Conservation (phyloP, 2,329 filamentous ascomycete genomes). For the Aspergillus pseudoterreus region DNA sequence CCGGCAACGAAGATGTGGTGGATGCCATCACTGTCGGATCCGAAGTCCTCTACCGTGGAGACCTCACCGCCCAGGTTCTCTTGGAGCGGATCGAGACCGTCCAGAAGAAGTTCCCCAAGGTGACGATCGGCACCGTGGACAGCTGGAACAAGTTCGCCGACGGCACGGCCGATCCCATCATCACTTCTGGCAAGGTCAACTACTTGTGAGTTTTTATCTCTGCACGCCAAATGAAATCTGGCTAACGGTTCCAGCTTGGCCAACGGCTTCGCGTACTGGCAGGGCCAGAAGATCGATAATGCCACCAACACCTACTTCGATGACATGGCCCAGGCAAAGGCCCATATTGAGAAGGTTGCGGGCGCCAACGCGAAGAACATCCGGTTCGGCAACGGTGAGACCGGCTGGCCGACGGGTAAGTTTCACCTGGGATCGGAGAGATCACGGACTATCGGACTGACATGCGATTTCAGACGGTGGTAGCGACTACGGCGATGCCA, state of each 20-base stretch:
- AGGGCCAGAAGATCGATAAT: slow-evolving; percentile 57
- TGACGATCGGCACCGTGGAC: slow-evolving; percentile 65
- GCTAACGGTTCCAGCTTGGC: slow-evolving; percentile 43
- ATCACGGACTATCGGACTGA: not conserved
- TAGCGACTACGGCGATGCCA: slow-evolving; percentile 58
- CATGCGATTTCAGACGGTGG: slow-evolving; percentile 43
- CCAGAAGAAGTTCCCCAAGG: slow-evolving; percentile 51
- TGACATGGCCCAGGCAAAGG: slow-evolving; percentile 62
- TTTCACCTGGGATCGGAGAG: not conserved
- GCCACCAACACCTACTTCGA: slow-evolving; percentile 63
- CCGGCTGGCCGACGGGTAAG: slow-evolving; percentile 60
- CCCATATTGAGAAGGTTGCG: slow-evolving; percentile 58
- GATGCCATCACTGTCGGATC: slow-evolving; percentile 69
- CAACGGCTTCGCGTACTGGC: slow-evolving; percentile 73
- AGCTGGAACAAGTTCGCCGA: slow-evolving; percentile 70
- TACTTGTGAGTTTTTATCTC: slow-evolving; percentile 46
- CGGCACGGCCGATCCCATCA: slow-evolving; percentile 63
- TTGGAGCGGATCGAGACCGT: slow-evolving; percentile 60
- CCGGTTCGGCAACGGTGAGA: slow-evolving; percentile 68
- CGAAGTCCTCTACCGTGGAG: slow-evolving; percentile 66
- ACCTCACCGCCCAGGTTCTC: slow-evolving; percentile 60
- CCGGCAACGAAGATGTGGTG: slow-evolving; percentile 54
- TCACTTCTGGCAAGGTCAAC: slow-evolving; percentile 54
- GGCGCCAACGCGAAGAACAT: slow-evolving; percentile 51
- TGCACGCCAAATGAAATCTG: not conserved